phyloP scores from a whole-genome alignment of 202 grass and related monocot species.

The Bolboschoenoplectus hybrid region DNA sequence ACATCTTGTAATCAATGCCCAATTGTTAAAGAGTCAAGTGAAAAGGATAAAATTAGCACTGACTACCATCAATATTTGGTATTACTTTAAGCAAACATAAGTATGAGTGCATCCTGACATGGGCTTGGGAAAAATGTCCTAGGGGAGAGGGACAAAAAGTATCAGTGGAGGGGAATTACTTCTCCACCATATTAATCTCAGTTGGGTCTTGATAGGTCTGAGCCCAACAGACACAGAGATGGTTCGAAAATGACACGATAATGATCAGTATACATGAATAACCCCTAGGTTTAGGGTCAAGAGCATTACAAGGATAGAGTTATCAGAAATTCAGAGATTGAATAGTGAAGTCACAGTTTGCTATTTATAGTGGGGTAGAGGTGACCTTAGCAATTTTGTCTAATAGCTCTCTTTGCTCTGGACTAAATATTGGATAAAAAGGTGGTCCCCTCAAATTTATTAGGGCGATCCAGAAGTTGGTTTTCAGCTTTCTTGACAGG shows the following conservation, averaged over 20 bases:
- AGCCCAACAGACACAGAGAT: neutral
- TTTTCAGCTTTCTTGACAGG: neutral
- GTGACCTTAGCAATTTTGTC: neutral
- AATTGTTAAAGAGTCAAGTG: neutral
- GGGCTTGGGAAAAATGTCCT: neutral
- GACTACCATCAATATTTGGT: neutral
- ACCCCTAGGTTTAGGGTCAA: neutral
- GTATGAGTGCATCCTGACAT: neutral
- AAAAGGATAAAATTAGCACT: neutral
- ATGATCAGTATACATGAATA: neutral
- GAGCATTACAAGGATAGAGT: neutral
- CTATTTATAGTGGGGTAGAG: neutral
- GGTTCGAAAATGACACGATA: neutral
- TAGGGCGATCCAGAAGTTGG: neutral
- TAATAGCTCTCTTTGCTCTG: neutral
- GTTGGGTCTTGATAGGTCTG: neutral
- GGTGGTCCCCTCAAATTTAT: neutral
- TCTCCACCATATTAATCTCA: neutral
- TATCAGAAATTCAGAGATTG: neutral
- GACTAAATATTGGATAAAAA: neutral
- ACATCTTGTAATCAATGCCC: neutral
- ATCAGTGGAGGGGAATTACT: neutral
- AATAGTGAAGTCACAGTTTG: neutral
- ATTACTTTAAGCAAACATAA: neutral
- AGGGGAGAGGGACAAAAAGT: too few species aligned